A percentile compares a stretch with the other conserved stretches of the same genome.
phyloP scores from a whole-genome alignment of 2,329 filamentous ascomycete species.

The Aspergillus floridensis region DNA sequence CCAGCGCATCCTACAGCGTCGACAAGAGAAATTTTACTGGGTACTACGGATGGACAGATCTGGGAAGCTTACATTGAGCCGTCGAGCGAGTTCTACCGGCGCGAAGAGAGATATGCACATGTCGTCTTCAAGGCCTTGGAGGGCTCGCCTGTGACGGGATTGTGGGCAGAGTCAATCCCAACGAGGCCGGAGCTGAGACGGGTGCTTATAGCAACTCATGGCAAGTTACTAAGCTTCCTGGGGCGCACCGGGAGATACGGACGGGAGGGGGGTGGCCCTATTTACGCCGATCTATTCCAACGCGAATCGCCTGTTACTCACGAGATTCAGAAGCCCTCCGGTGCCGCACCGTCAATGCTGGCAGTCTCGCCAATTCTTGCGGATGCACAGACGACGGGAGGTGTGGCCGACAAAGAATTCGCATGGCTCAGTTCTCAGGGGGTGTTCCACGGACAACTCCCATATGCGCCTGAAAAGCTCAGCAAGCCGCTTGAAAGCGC shows the following conservation, averaged over 20 bases:
- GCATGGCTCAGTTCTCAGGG: slow-evolving; percentile 90
- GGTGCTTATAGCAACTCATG: slow-evolving; percentile 76
- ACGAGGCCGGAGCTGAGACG: slow-evolving; percentile 70
- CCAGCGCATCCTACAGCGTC: slow-evolving; percentile 88
- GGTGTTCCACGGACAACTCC: slow-evolving; percentile 79
- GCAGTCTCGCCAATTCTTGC: slow-evolving; percentile 73
- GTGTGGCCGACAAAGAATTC: slow-evolving; percentile 59
- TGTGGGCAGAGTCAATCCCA: slow-evolving; percentile 75
- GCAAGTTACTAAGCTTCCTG: slow-evolving; percentile 73
- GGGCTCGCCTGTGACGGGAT: slow-evolving; percentile 71
- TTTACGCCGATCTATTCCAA: slow-evolving; percentile 87
- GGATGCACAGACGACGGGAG: slow-evolving; percentile 57
- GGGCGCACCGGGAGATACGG: slow-evolving; percentile 71
- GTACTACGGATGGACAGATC: slow-evolving; percentile 87
- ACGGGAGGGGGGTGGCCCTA: slow-evolving; percentile 75
- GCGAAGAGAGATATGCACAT: slow-evolving; percentile 90
- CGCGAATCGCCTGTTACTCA: slow-evolving; percentile 75
- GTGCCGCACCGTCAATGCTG: slow-evolving; percentile 63
- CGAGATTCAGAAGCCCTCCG: slow-evolving; percentile 63
- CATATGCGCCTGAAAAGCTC: slow-evolving; percentile 65
- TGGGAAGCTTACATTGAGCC: slow-evolving; percentile 96
- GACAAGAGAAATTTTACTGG: slow-evolving; percentile 88
- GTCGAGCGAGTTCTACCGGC: slow-evolving; percentile 88
- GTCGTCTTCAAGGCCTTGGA: slow-evolving; percentile 78
- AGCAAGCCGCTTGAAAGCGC: slow-evolving; percentile 74